Conservation (phyloP, 2,329 filamentous ascomycete species). For the Ophiognomonia clavigignenti-juglandacearum region DNA sequence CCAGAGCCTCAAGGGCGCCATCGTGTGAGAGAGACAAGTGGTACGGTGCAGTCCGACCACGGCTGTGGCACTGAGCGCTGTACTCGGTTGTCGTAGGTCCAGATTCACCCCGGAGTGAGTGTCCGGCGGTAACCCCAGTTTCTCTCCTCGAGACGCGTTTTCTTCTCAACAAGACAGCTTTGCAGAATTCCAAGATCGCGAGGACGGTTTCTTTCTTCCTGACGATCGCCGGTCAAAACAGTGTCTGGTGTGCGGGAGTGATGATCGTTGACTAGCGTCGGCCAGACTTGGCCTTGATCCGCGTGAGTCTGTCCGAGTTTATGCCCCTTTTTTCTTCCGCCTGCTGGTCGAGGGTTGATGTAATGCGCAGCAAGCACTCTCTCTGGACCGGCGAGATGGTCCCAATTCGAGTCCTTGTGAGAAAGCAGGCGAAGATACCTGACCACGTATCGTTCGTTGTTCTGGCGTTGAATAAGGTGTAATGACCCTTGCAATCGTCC, state of each 20-base stretch:
- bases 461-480: not conserved
- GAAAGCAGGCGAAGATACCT: not conserved
- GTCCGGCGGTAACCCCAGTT: not conserved
- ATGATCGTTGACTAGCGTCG: not conserved
- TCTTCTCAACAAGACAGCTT: too few species aligned
- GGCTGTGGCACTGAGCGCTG: not conserved
- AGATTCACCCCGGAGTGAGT: not conserved
- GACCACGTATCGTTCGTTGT: too few species aligned
- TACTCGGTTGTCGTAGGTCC: not conserved
- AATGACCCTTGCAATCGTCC: not conserved
- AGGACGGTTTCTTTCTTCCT: not conserved
- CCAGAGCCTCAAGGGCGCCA: slow-evolving; percentile 15
- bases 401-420: not conserved
- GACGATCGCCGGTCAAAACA: not conserved
- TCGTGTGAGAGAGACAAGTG: not conserved
- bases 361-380: not conserved
- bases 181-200: too few species aligned
- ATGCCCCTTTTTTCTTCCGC: not conserved
- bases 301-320: not conserved
- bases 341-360: too few species aligned
- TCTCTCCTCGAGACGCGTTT: too few species aligned
- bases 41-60: not conserved
- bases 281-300: not conserved
- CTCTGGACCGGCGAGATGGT: not conserved
- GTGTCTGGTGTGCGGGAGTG: not conserved